A percentile compares a stretch with the other conserved stretches of the same genome.
These are phyloP conservation scores for Sarocladiaceae sp. DNA, from an alignment of 2,329 filamentous ascomycete species.

Conservation along the genomic window DNA sequence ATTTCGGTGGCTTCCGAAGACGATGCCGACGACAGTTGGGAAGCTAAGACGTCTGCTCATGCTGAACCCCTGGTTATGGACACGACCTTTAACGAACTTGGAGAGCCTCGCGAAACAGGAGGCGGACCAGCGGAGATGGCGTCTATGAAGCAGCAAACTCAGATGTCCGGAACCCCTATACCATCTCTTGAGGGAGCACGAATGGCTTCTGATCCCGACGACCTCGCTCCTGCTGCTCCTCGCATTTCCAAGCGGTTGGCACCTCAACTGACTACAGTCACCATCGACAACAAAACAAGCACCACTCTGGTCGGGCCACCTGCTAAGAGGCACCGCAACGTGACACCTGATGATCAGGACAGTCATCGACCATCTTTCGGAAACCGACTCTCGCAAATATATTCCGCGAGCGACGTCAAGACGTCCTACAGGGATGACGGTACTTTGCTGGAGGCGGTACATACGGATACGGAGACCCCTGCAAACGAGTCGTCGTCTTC, in stretches of 20 bases:
- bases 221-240: slow-evolving; percentile 10
- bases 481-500: too few species aligned
- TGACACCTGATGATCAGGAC: not conserved
- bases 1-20: slow-evolving; percentile 17
- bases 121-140: too few species aligned
- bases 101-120: too few species aligned
- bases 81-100: too few species aligned
- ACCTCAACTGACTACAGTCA: slow-evolving; percentile 66
- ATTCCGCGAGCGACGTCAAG: slow-evolving; percentile 25
- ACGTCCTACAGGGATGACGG: too few species aligned
- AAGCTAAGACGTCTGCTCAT: too few species aligned
- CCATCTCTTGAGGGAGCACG: not conserved
- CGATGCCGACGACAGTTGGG: too few species aligned
- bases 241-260: slow-evolving; percentile 50
- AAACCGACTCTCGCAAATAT: slow-evolving; percentile 38
- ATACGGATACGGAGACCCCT: too few species aligned
- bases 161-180: too few species aligned
- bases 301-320: slow-evolving; percentile 61
- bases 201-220: not conserved
- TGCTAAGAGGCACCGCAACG: slow-evolving; percentile 32
- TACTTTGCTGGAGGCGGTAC: too few species aligned
- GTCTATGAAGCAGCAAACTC: too few species aligned
- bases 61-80: too few species aligned
- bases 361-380: slow-evolving; percentile 35
- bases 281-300: slow-evolving; percentile 64